These are phyloP conservation scores for Mitragyna speciosa DNA, from an alignment of 257 asterid genomes.

Conservation along the genomic window DNA sequence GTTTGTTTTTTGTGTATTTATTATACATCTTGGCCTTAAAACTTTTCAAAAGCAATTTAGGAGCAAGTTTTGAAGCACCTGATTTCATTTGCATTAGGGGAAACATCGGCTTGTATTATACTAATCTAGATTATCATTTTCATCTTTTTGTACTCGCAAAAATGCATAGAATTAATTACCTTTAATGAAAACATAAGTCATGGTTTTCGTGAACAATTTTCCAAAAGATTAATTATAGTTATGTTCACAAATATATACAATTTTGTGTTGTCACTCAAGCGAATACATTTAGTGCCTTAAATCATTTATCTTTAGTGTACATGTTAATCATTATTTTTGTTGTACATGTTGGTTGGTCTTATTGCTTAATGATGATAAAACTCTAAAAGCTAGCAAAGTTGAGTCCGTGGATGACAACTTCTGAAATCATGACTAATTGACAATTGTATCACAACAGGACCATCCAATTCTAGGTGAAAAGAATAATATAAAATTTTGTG, in stretches of 20 bases:
- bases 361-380: conserved; percentile 20
- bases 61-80: too few species aligned
- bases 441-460: not conserved
- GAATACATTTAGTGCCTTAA: not conserved
- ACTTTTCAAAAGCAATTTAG: too few species aligned
- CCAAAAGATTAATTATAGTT: too few species aligned
- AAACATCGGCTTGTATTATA: too few species aligned
- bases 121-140: too few species aligned
- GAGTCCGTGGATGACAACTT: not conserved
- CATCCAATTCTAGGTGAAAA: not conserved
- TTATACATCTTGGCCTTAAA: too few species aligned
- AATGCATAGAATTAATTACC: too few species aligned
- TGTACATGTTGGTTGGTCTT: conserved; percentile 24
- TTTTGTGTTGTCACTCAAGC: not conserved
- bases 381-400: not conserved
- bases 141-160: too few species aligned
- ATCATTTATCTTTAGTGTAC: conserved; percentile 14
- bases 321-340: conserved; percentile 21
- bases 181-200: too few species aligned
- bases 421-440: conserved; percentile 9
- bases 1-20: too few species aligned
- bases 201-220: too few species aligned
- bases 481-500: not conserved
- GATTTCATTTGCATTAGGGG: too few species aligned
- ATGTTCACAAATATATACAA: not conserved